Conservation (phyloP, 306 rosid genomes). For the Malus sylvestris region DNA sequence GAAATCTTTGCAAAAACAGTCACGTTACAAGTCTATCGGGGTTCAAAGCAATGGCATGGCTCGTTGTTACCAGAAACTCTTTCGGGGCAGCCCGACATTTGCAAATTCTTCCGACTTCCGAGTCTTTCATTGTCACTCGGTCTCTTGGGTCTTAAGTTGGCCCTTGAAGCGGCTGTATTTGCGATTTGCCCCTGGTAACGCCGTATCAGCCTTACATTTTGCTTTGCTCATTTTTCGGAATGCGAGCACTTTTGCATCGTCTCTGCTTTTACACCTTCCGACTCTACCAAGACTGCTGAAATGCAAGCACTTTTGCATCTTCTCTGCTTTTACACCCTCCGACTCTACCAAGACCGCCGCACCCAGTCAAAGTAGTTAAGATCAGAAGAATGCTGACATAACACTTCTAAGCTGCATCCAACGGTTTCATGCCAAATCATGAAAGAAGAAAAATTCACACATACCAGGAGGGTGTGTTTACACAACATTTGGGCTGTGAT, state of each 20-base stretch:
- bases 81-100: too few relatives aligned
- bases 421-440: background rate
- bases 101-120: too few relatives aligned
- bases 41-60: background rate
- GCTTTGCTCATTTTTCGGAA: background rate
- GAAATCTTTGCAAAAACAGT: background rate
- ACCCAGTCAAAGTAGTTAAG: background rate
- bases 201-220: too few relatives aligned
- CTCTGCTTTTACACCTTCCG: slow-evolving; percentile 1
- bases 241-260: background rate
- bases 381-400: background rate
- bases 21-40: background rate
- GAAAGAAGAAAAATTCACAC: background rate
- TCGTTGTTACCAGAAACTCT: too few relatives aligned
- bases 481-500: background rate
- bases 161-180: too few relatives aligned
- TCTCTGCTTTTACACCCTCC: slow-evolving; percentile 1
- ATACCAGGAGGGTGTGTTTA: too few relatives aligned
- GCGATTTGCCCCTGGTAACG: too few relatives aligned
- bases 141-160: background rate
- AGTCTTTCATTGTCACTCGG: background rate
- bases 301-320: background rate
- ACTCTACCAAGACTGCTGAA: background rate
- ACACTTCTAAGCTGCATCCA: background rate
- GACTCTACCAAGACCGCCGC: background rate